Conservation (phyloP, 176 grass and related monocot genomes). For the Pontederia paniculata region DNA sequence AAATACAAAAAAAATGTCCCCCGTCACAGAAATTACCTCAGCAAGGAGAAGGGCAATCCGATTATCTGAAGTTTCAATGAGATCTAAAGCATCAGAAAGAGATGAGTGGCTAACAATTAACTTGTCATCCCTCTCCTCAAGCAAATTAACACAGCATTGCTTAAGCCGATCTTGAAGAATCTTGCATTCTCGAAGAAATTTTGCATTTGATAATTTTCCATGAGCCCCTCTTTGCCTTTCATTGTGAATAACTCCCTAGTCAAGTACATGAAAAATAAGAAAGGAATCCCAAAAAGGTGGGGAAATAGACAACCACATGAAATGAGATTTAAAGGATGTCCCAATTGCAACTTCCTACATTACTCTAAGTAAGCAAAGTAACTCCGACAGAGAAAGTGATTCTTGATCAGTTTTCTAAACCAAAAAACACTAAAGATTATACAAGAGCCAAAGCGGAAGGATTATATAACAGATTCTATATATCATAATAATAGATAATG, state of each 20-base stretch:
- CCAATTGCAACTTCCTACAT: no score
- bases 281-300: neutral
- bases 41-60: constrained; percentile 72
- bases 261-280: constrained; percentile 1
- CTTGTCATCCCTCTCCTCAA: constrained; percentile 46
- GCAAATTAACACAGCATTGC: constrained; percentile 77
- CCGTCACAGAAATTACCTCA: constrained; percentile 34
- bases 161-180: constrained; percentile 59
- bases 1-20: neutral
- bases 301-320: neutral
- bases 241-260: constrained; percentile 48
- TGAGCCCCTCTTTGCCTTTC: constrained; percentile 38
- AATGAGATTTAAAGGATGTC: neutral
- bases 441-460: no score
- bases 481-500: no score
- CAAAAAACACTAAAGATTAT: neutral
- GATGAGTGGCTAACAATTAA: constrained; percentile 53
- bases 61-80: constrained; percentile 70
- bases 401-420: neutral
- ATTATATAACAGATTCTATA: no score
- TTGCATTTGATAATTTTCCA: constrained; percentile 37
- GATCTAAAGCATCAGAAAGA: constrained; percentile 54
- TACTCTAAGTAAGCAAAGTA: neutral
- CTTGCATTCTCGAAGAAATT: constrained; percentile 72
- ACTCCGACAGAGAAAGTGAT: neutral